These are phyloP conservation scores for Boeremia exigua DNA, from an alignment of 2,329 filamentous ascomycete species.

Conservation along the genomic window DNA sequence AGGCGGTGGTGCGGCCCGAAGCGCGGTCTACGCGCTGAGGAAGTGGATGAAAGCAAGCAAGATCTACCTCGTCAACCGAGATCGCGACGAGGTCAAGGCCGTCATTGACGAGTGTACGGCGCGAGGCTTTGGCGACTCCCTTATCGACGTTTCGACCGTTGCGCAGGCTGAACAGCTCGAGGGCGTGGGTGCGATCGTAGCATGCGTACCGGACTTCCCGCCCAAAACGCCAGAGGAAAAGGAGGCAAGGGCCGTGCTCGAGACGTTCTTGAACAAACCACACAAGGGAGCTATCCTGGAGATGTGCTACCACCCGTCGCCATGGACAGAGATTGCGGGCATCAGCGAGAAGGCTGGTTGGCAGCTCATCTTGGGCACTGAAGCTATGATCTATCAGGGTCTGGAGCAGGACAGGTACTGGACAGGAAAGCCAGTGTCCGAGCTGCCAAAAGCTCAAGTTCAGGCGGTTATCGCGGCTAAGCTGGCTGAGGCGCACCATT, in stretches of 20 bases:
- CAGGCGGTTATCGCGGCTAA: constrained; percentile 58
- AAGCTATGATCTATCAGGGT: constrained; percentile 79
- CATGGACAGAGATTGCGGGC: constrained; percentile 66
- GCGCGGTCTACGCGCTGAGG: constrained; percentile 76
- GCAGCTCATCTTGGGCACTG: constrained; percentile 77
- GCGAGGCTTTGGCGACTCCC: constrained; percentile 63
- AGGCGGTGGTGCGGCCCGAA: constrained; percentile 76
- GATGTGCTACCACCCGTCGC: constrained; percentile 81
- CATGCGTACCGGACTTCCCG: constrained; percentile 76
- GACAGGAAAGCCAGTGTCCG: constrained; percentile 65
- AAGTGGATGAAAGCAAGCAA: constrained; percentile 70
- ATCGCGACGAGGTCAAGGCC: constrained; percentile 68
- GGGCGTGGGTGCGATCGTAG: constrained; percentile 70
- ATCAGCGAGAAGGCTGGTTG: constrained; percentile 68
- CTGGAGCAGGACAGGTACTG: constrained; percentile 69
- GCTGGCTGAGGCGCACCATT: constrained; percentile 30
- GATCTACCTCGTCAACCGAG: constrained; percentile 80
- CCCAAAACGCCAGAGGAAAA: constrained; percentile 69
- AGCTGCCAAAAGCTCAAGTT: constrained; percentile 66
- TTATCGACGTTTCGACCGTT: constrained; percentile 67
- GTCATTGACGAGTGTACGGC: constrained; percentile 68
- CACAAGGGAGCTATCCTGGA: constrained; percentile 74
- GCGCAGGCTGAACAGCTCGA: constrained; percentile 65
- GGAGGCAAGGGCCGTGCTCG: constrained; percentile 62
- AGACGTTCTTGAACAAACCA: constrained; percentile 56